Conservation (phyloP, 106 monocot species). For the Phalaenopsis aphrodite region DNA sequence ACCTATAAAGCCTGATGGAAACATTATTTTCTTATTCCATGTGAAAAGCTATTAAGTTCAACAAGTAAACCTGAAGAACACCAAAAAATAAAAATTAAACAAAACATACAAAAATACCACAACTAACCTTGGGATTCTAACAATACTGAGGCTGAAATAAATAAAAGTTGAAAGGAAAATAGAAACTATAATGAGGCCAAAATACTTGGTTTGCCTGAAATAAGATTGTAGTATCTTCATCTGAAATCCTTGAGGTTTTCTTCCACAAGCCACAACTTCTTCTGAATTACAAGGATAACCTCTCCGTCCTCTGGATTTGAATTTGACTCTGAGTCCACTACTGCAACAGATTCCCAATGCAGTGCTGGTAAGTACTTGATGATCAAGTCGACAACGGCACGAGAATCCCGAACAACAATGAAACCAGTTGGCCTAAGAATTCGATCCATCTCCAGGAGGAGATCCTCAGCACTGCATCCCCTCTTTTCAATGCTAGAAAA, state of each 20-base stretch:
- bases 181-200: neutral
- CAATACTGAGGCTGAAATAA: neutral
- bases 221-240: neutral
- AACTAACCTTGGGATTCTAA: neutral
- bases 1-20: no score
- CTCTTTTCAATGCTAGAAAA: slow-evolving; percentile 73
- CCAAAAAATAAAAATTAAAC: no score
- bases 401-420: slow-evolving; percentile 62
- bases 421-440: slow-evolving; percentile 82
- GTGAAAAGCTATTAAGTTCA: no score
- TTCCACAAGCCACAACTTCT: slow-evolving; percentile 43
- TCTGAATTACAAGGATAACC: slow-evolving; percentile 49
- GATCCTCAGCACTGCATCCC: slow-evolving; percentile 76
- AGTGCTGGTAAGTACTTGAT: slow-evolving; percentile 50
- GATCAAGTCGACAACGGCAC: slow-evolving; percentile 40
- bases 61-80: no score
- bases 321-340: slow-evolving; percentile 6
- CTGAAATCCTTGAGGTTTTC: slow-evolving; percentile 21
- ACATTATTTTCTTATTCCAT: no score
- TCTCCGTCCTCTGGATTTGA: slow-evolving; percentile 55
- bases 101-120: neutral
- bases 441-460: slow-evolving; percentile 89
- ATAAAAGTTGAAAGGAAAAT: neutral
- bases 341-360: slow-evolving; percentile 56
- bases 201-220: neutral